Percentiles rank a stretch among this genome's conserved stretches.
Conservation (phyloP, 192 early-diverging fungal species). For the Gonapodya prolifera region DNA sequence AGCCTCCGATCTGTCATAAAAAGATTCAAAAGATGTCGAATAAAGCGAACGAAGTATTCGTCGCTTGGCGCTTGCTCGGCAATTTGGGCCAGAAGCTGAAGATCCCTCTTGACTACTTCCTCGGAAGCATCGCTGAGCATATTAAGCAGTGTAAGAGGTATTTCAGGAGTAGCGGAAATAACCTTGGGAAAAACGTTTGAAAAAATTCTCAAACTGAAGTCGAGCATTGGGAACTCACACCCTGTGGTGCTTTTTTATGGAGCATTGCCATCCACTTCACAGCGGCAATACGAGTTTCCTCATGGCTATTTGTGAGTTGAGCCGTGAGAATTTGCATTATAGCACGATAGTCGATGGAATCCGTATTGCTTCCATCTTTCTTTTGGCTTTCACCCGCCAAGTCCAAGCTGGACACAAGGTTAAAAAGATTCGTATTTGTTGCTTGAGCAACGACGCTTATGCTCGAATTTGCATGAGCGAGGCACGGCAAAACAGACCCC, state of each 20-base stretch:
- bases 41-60: constrained; percentile 77
- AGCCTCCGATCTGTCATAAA: constrained; percentile 81
- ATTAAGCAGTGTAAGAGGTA: constrained; percentile 77
- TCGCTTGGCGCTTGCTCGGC: constrained; percentile 52
- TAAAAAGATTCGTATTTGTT: constrained; percentile 66
- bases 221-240: too few species aligned
- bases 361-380: neutral
- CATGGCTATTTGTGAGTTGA: constrained; percentile 74
- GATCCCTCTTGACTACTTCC: constrained; percentile 79
- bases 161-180: constrained; percentile 74
- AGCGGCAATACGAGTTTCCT: constrained; percentile 81
- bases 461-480: constrained; percentile 57
- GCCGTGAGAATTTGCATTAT: constrained; percentile 67
- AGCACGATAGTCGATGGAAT: constrained; percentile 50
- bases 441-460: constrained; percentile 67
- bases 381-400: neutral
- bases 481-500: constrained; percentile 68
- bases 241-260: constrained; percentile 78
- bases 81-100: constrained; percentile 93
- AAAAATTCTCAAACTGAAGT: constrained; percentile 6
- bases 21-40: constrained; percentile 74
- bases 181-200: constrained; percentile 36
- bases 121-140: constrained; percentile 87
- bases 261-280: constrained; percentile 97
- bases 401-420: constrained; percentile 36